A percentile compares a stretch with the other conserved stretches of the same genome.
Evolutionary conservation across 2,329 filamentous ascomycete genomes (phyloP).

Genomic region (Harringtonia lauricola): DNA sequence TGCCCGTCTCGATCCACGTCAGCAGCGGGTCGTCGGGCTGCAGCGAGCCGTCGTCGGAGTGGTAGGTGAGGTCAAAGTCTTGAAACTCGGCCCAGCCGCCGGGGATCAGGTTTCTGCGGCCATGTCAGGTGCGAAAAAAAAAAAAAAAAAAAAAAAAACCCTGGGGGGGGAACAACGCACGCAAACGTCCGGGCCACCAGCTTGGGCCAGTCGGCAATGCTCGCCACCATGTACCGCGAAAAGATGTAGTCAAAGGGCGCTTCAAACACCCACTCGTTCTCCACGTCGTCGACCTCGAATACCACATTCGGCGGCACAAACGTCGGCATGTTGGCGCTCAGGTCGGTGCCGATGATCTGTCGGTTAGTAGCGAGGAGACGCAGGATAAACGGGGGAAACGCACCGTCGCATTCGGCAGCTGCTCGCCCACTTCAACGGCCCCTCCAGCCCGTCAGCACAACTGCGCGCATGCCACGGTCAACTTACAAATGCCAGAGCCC

Average conservation of each 20-base stretch:
- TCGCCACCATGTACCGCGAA: constrained; percentile 10
- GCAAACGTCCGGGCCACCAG: constrained; percentile 6
- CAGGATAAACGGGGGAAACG: not conserved
- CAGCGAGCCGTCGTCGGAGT: constrained; percentile 15
- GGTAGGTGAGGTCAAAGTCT: constrained; percentile 11
- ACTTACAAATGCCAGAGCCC: constrained; percentile 8
- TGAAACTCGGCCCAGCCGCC: constrained; percentile 16
- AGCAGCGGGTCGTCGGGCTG: constrained; percentile 4
- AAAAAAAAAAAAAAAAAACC: no score
- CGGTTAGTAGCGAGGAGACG: no score
- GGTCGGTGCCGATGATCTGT: constrained; percentile 13
- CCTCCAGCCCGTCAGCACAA: constrained; percentile 8
- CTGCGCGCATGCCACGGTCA: constrained; percentile 9
- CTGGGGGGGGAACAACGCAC: no score
- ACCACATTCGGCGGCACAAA: constrained; percentile 14
- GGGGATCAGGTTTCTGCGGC: constrained; percentile 11
- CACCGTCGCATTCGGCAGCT: constrained; percentile 3
- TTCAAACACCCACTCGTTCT: constrained; percentile 12
- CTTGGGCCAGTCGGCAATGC: constrained; percentile 12
- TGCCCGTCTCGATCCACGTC: constrained; percentile 6
- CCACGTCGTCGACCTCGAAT: constrained; percentile 14
- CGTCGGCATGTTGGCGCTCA: constrained; percentile 12
- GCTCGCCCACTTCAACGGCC: constrained; percentile 9
- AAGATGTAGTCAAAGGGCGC: constrained; percentile 11
- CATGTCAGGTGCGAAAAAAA: not conserved